Conservation (phyloP, 2,329 filamentous ascomycete species). For the Colletotrichum tanaceti region DNA sequence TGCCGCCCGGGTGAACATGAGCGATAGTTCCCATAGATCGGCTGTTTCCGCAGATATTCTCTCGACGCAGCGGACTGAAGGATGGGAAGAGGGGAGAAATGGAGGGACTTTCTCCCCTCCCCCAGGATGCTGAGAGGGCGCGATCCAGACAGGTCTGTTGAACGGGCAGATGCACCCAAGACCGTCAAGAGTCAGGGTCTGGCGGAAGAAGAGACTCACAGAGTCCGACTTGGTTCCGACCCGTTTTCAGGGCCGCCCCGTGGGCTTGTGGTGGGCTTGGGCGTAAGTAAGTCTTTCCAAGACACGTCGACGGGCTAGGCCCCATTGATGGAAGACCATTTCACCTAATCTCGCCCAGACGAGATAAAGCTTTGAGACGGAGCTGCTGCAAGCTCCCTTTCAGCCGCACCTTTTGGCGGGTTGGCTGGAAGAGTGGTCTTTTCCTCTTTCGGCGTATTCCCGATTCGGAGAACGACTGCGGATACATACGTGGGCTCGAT, state of each 20-base stretch:
- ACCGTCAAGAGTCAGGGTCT: background rate
- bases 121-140: background rate
- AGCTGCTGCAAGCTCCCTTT: background rate
- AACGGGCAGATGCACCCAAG: no score
- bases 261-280: background rate
- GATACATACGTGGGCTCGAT: background rate
- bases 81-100: background rate
- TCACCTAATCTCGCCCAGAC: no score
- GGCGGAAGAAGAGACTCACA: no score
- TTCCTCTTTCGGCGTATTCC: background rate
- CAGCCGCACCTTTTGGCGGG: background rate
- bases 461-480: background rate
- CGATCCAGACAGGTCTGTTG: background rate
- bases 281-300: no score
- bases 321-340: background rate
- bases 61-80: background rate
- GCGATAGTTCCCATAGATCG: no score
- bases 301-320: background rate
- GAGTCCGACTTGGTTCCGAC: background rate
- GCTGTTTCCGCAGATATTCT: background rate
- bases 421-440: background rate
- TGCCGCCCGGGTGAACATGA: background rate
- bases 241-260: background rate
- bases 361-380: background rate
- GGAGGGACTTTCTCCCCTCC: no score